Evolutionary conservation across 495 filamentous ascomycete genomes (phyloP), one percentile per base, ranked within the genome.

Genomic region (Thozetella sp.): DNA sequence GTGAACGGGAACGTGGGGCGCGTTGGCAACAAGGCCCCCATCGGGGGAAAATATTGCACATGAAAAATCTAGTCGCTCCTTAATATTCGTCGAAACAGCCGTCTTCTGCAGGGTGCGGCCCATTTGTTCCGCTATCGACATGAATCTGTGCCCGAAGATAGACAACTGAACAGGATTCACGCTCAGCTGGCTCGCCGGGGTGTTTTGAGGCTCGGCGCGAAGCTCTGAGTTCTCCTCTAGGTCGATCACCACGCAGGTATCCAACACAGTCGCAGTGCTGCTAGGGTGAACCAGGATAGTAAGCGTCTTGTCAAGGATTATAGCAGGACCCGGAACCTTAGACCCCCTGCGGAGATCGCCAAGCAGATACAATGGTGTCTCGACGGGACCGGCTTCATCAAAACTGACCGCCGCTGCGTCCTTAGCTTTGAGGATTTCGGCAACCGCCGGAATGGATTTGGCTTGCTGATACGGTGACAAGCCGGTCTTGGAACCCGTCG

Each of bases 111-210:
- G 79, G 2, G 95, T 93, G 55, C 92, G 81, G 4, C 95, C 95
- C 94, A 97, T 98, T 70, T 97, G 94, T 74, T 99, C 95, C 2
- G 95, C 95, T 68, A 99, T 97, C 12, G 93, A 93, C 95, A 99
- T 99, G 77, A 99, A 99, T 0, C 95, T 81, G 71, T 99, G 93
- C 1, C 92, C 92, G 65, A 99, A 99, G 59, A 99, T 96, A 69
- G 88, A 95, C 3, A 99, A 84, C 75, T 95, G 90, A 71, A 99
- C 97, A 0, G 95, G 94, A 62, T 93, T 88, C 1, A 89, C 88
- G 57, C 78, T 74, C 72, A 83, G 69, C 79, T 85, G n/a, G n/a
- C 59, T 66, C 76, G 57, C 69, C 71, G 60, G 63, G 77, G 63
- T 72, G 75, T 58, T 2, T 70, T 63, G 59, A 66, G 74, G 62